These are phyloP conservation scores for Fusarium sp. DNA, from an alignment of 2,329 filamentous ascomycete genomes.

Conservation along the genomic window DNA sequence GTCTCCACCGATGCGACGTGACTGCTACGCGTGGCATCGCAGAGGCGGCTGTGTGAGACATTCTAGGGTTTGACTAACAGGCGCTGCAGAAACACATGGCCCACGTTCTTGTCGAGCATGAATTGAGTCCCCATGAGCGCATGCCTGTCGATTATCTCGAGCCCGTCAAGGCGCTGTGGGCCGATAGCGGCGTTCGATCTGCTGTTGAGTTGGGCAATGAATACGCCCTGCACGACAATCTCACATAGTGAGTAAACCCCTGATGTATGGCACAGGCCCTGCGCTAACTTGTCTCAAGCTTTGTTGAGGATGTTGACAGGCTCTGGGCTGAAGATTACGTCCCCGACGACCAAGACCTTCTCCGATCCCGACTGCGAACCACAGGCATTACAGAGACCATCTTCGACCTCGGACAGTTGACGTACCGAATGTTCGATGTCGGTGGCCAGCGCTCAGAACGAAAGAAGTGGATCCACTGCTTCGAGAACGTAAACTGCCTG, in stretches of 20 bases:
- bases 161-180: constrained; percentile 87
- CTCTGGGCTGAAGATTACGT: constrained; percentile 82
- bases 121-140: constrained; percentile 83
- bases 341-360: constrained; percentile 92
- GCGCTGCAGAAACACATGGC: constrained; percentile 77
- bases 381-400: constrained; percentile 96
- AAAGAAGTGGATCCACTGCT: constrained; percentile 98
- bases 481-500: constrained; percentile 92
- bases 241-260: constrained; percentile 79
- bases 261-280: neutral
- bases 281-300: constrained; percentile 63
- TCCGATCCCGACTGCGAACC: constrained; percentile 88
- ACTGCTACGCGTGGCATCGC: neutral
- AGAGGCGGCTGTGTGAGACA: constrained; percentile 32
- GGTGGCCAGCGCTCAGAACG: constrained; percentile 92
- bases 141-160: constrained; percentile 82
- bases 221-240: constrained; percentile 94
- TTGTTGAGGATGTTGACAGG: constrained; percentile 82
- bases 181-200: constrained; percentile 82
- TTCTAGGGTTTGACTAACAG: constrained; percentile 49
- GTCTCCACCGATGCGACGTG: neutral
- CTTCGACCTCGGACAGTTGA: constrained; percentile 90
- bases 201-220: constrained; percentile 96
- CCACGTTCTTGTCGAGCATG: constrained; percentile 80
- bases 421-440: constrained; percentile 97